Percentiles rank a stretch among this genome's conserved stretches.
Conservation (phyloP, 2,329 filamentous ascomycete genomes). For the Scedosporium dehoogii region DNA sequence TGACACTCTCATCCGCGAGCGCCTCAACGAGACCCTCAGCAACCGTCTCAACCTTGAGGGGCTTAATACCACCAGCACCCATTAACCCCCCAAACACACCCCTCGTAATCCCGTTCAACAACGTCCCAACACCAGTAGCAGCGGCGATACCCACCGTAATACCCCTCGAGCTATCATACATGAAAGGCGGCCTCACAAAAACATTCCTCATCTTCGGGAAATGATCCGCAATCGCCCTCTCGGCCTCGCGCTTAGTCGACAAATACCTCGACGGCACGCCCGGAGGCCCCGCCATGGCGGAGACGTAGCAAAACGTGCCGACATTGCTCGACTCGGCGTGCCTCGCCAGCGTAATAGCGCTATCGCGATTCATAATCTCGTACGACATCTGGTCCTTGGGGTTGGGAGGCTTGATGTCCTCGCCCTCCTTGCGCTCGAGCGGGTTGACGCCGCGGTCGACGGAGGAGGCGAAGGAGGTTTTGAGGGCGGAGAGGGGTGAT, state of each 20-base stretch:
- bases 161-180: slow-evolving; percentile 76
- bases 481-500: slow-evolving; percentile 67
- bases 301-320: slow-evolving; percentile 74
- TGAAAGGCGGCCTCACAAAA: slow-evolving; percentile 76
- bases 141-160: slow-evolving; percentile 81
- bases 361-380: slow-evolving; percentile 93
- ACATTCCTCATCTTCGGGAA: slow-evolving; percentile 70
- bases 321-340: slow-evolving; percentile 59
- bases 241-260: slow-evolving; percentile 82
- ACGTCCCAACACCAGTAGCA: slow-evolving; percentile 60
- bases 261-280: slow-evolving; percentile 81
- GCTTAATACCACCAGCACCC: slow-evolving; percentile 76
- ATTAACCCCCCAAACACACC: slow-evolving; percentile 67
- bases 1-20: slow-evolving; percentile 60
- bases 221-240: slow-evolving; percentile 59
- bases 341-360: slow-evolving; percentile 71
- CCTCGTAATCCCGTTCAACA: slow-evolving; percentile 69
- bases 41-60: slow-evolving; percentile 76
- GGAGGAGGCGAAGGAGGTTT: slow-evolving; percentile 63
- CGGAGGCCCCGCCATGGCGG: slow-evolving; percentile 76
- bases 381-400: slow-evolving; percentile 76
- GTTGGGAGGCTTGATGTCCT: slow-evolving; percentile 55
- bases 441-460: slow-evolving; percentile 60
- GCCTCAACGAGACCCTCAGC: slow-evolving; percentile 86
- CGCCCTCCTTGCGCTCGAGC: slow-evolving; percentile 48